phyloP scores from a whole-genome alignment of 352 stramenopile species.

The Peronospora destructor region DNA sequence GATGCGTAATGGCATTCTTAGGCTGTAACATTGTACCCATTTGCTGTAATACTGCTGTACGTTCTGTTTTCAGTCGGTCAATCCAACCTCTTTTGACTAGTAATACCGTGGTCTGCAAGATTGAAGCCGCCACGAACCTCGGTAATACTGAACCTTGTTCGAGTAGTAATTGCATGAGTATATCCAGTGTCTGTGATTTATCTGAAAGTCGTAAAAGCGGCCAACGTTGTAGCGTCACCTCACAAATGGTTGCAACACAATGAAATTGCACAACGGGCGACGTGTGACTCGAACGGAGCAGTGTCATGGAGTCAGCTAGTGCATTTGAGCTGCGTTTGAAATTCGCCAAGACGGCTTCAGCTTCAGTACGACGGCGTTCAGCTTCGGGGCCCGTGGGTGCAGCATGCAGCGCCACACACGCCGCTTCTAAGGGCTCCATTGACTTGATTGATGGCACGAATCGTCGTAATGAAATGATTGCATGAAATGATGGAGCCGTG shows the following conservation, averaged over 20 bases:
- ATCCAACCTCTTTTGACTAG: conserved; percentile 82
- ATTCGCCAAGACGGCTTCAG: conserved; percentile 58
- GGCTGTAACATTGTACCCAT: conserved; percentile 59
- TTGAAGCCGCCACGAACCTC: conserved; percentile 49
- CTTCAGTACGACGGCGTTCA: conserved; percentile 48
- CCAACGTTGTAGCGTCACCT: conserved; percentile 71
- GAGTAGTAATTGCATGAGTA: conserved; percentile 77
- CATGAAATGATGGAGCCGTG: background rate
- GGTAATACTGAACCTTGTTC: conserved; percentile 43
- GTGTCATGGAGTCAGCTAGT: conserved; percentile 47
- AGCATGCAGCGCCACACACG: conserved; percentile 65
- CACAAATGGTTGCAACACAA: conserved; percentile 66
- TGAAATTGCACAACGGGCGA: conserved; percentile 72
- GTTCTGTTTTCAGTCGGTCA: conserved; percentile 47
- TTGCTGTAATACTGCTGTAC: conserved; percentile 52
- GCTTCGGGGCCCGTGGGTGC: conserved; percentile 41
- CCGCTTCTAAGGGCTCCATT: conserved; percentile 61
- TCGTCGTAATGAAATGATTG: background rate
- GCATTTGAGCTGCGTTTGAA: conserved; percentile 78
- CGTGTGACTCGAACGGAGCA: conserved; percentile 32
- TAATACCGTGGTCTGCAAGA: conserved; percentile 67
- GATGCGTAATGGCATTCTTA: conserved; percentile 29
- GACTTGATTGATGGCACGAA: background rate
- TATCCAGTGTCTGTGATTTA: conserved; percentile 51
- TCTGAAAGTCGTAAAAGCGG: conserved; percentile 38